Conservation (phyloP, 75 land plant species). For the Pseudotsuga menziesii region DNA sequence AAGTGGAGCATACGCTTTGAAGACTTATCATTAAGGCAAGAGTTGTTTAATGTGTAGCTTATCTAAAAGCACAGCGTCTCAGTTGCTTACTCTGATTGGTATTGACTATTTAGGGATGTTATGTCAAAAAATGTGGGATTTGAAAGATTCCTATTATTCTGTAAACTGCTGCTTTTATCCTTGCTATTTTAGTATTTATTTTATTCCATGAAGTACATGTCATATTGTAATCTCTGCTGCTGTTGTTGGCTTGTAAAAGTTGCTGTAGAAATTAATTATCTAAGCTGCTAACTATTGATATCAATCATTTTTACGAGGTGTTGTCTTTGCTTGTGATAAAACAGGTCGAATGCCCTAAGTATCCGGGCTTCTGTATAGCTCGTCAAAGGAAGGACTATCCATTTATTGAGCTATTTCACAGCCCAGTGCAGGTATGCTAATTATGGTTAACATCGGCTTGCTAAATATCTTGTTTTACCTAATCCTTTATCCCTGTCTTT, state of each 20-base stretch:
- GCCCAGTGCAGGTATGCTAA: slow-evolving; percentile 54
- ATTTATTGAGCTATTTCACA: slow-evolving; percentile 78
- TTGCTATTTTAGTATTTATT: background rate
- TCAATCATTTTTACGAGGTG: background rate
- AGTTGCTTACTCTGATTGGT: too few species aligned
- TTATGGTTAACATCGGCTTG: background rate
- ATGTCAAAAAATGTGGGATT: background rate
- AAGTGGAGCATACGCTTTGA: too few species aligned
- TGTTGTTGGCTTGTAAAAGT: background rate
- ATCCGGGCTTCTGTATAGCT: slow-evolving; percentile 84
- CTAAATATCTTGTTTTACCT: background rate
- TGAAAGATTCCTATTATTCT: background rate
- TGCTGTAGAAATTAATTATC: background rate
- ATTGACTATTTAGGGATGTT: background rate
- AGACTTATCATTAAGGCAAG: too few species aligned
- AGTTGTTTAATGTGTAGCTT: too few species aligned
- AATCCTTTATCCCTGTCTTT: background rate
- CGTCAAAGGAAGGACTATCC: slow-evolving; percentile 78
- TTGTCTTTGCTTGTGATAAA: slow-evolving; percentile 3
- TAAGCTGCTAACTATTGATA: background rate
- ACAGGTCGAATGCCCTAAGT: slow-evolving; percentile 88
- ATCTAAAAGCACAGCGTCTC: too few species aligned
- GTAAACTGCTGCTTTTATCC: too few species aligned
- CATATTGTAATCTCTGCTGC: background rate
- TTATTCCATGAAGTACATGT: background rate